Percentiles rank a stretch among this genome's conserved stretches.
phyloP scores from a whole-genome alignment of 2,329 filamentous ascomycete genomes.

The Hypoxylon sp. region DNA sequence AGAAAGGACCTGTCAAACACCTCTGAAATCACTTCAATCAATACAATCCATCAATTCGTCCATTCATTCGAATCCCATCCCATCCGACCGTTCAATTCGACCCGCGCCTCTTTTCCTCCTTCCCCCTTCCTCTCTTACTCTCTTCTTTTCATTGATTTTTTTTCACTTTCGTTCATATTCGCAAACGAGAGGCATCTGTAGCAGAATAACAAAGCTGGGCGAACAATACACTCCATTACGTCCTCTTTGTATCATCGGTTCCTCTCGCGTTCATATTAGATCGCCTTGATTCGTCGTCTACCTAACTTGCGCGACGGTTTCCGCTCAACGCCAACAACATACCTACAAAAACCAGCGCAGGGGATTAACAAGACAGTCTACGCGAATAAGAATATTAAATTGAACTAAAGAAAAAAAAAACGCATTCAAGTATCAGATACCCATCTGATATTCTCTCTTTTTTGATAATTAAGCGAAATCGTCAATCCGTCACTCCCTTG shows the following conservation, averaged over 20 bases:
- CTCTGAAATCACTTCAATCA: slow-evolving; percentile 43
- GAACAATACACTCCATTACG: slow-evolving; percentile 20
- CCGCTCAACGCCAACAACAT: slow-evolving; percentile 23
- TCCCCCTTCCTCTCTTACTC: slow-evolving; percentile 24
- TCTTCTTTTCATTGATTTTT: slow-evolving; percentile 15
- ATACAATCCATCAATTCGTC: slow-evolving; percentile 42
- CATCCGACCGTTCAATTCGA: slow-evolving; percentile 44
- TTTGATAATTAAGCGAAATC: slow-evolving; percentile 36
- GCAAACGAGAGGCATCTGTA: slow-evolving; percentile 28
- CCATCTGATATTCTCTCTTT: slow-evolving; percentile 19
- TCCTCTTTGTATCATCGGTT: slow-evolving; percentile 29
- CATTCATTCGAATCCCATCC: slow-evolving; percentile 45
- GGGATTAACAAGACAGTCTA: slow-evolving; percentile 24
- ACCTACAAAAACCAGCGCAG: slow-evolving; percentile 32
- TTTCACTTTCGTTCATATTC: slow-evolving; percentile 38
- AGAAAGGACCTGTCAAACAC: slow-evolving; percentile 40
- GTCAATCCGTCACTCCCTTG: slow-evolving; percentile 52
- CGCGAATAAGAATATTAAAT: slow-evolving; percentile 14
- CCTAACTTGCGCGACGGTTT: slow-evolving; percentile 22
- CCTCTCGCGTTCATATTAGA: slow-evolving; percentile 22
- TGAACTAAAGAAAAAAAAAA: slow-evolving; percentile 13
- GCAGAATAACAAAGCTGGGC: slow-evolving; percentile 28
- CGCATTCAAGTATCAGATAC: slow-evolving; percentile 14
- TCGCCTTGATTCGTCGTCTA: slow-evolving; percentile 28
- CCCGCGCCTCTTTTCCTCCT: slow-evolving; percentile 31